These are phyloP conservation scores for Gymnopilus dilepis DNA, from an alignment of 768 basidiomycete species.

Conservation along the genomic window DNA sequence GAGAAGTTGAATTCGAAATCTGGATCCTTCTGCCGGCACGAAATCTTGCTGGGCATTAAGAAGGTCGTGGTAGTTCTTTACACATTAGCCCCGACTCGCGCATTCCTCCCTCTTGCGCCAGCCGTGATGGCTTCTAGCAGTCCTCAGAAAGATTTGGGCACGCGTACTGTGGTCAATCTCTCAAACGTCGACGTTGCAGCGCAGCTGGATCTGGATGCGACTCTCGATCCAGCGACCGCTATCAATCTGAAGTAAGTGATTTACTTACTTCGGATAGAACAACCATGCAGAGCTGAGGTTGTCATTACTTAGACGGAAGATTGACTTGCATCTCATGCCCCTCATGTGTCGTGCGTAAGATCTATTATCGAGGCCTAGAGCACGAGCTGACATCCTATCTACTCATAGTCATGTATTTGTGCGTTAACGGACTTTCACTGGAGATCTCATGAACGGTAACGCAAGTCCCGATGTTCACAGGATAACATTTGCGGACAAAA, in stretches of 20 bases:
- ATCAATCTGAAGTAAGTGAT: slow-evolving; percentile 56
- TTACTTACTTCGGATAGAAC: neutral
- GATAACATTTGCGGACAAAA: slow-evolving; percentile 83
- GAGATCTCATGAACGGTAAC: slow-evolving; percentile 2
- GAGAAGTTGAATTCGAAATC: no score
- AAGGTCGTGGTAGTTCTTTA: no score
- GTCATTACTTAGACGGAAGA: slow-evolving; percentile 58
- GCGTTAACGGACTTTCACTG: slow-evolving; percentile 28
- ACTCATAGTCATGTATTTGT: slow-evolving; percentile 68
- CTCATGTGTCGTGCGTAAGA: slow-evolving; percentile 75
- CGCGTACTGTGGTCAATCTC: slow-evolving; percentile 32
- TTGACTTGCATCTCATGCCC: slow-evolving; percentile 78
- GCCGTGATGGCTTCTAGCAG: slow-evolving; percentile 37
- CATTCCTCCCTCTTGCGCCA: slow-evolving; percentile 13
- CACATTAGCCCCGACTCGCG: no score
- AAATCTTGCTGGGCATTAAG: no score
- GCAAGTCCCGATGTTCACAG: slow-evolving; percentile 40
- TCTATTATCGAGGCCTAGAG: neutral
- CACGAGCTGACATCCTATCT: slow-evolving; percentile 12
- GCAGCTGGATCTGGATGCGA: slow-evolving; percentile 49
- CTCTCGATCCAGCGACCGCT: slow-evolving; percentile 55
- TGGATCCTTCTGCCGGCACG: no score
- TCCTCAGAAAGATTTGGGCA: slow-evolving; percentile 33
- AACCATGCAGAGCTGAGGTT: neutral
- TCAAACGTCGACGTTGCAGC: slow-evolving; percentile 66